phyloP scores from a whole-genome alignment of 257 asterid genomes.

The Hygrophila difformis region DNA sequence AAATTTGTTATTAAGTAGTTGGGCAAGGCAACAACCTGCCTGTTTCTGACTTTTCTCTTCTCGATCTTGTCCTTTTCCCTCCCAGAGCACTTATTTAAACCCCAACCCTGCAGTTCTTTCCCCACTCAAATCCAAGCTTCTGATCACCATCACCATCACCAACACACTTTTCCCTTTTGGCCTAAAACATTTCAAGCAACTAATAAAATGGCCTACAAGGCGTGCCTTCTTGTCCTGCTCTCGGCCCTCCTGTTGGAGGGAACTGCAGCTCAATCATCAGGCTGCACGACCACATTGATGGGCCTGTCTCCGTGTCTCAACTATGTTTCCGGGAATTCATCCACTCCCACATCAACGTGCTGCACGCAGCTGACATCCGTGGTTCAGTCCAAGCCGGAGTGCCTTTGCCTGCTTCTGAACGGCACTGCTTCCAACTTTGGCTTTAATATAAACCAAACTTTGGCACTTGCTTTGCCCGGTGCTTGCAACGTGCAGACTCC shows the following conservation, averaged over 20 bases:
- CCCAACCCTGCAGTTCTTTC: slow-evolving; percentile 7
- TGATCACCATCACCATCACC: neutral
- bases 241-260: slow-evolving; percentile 9
- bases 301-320: slow-evolving; percentile 47
- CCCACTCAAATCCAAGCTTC: slow-evolving; percentile 16
- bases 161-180: neutral
- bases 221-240: slow-evolving; percentile 15
- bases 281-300: slow-evolving; percentile 31
- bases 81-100: slow-evolving; percentile 18
- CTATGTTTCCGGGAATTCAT: slow-evolving; percentile 42
- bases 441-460: slow-evolving; percentile 38
- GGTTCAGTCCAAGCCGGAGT: slow-evolving; percentile 37
- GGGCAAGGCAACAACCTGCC: slow-evolving; percentile 24
- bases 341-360: slow-evolving; percentile 41
- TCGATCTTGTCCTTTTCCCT: slow-evolving; percentile 1
- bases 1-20: slow-evolving; percentile 9
- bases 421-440: slow-evolving; percentile 32
- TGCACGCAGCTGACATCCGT: slow-evolving; percentile 41
- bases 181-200: too few relatives aligned
- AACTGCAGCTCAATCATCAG: slow-evolving; percentile 32
- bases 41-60: neutral
- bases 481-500: slow-evolving; percentile 51
- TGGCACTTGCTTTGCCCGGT: slow-evolving; percentile 39
- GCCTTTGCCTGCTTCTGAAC: slow-evolving; percentile 38
- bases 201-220: slow-evolving; percentile 24